A percentile compares a stretch with the other conserved stretches of the same genome.
Evolutionary conservation across 2,329 filamentous ascomycete species (phyloP).

Genomic region (Alternaria sp.): DNA sequence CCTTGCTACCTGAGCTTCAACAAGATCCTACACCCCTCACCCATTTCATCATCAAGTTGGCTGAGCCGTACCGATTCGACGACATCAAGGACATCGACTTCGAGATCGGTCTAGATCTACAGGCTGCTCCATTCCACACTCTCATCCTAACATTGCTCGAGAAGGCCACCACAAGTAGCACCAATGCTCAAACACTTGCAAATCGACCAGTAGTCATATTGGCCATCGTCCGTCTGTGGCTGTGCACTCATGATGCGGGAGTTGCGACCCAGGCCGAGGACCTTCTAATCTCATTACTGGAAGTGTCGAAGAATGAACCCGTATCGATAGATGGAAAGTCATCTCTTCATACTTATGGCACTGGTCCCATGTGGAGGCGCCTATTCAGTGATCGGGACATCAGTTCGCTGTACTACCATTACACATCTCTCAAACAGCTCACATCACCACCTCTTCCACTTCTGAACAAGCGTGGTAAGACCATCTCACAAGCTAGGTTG

Average conservation of each 20-base stretch:
- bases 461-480: slow-evolving; percentile 62
- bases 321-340: slow-evolving; percentile 51
- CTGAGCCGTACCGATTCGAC: slow-evolving; percentile 55
- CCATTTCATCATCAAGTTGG: slow-evolving; percentile 61
- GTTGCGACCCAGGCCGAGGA: slow-evolving; percentile 64
- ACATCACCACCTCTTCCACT: slow-evolving; percentile 44
- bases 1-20: slow-evolving; percentile 62
- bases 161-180: slow-evolving; percentile 62
- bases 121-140: slow-evolving; percentile 61
- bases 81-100: slow-evolving; percentile 62
- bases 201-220: slow-evolving; percentile 63
- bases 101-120: slow-evolving; percentile 62
- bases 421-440: slow-evolving; percentile 58
- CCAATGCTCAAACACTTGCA: slow-evolving; percentile 67
- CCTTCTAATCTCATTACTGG: slow-evolving; percentile 62
- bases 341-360: slow-evolving; percentile 40
- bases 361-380: slow-evolving; percentile 66
- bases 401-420: slow-evolving; percentile 64
- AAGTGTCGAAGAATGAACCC: slow-evolving; percentile 54
- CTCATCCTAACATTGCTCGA: slow-evolving; percentile 64
- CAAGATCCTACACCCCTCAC: slow-evolving; percentile 66
- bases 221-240: slow-evolving; percentile 66
- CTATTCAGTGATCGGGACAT: slow-evolving; percentile 68
- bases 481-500: slow-evolving; percentile 67
- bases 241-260: slow-evolving; percentile 64